phyloP scores from a whole-genome alignment of 805 yeast species.

The Lipomyces sp. region DNA sequence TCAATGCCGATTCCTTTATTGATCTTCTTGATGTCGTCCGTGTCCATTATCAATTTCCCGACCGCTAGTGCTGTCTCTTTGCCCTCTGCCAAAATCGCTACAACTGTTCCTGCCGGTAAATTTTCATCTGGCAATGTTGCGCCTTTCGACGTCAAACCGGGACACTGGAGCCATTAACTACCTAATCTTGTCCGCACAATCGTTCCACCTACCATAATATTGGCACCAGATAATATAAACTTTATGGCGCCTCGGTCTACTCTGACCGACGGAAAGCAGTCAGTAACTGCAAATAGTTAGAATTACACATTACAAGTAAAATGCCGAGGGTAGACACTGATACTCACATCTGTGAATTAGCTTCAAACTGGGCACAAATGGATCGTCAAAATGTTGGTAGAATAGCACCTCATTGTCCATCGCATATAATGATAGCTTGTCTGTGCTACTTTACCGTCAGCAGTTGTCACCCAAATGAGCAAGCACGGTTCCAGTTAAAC shows the following conservation, averaged over 20 bases:
- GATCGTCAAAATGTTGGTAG: slow-evolving; percentile 80
- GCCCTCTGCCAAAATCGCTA: slow-evolving; percentile 87
- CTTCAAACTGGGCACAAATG: slow-evolving; percentile 73
- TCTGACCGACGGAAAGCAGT: slow-evolving; percentile 79
- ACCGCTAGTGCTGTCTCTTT: slow-evolving; percentile 89
- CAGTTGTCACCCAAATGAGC: no score
- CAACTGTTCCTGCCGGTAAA: slow-evolving; percentile 70
- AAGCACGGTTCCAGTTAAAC: no score
- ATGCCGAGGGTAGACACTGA: no score
- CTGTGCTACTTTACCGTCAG: slow-evolving; percentile 54
- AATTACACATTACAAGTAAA: background rate
- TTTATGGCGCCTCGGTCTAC: slow-evolving; percentile 97
- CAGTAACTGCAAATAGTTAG: slow-evolving; percentile 51
- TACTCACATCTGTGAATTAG: slow-evolving; percentile 66
- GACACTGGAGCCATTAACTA: slow-evolving; percentile 34
- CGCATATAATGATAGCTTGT: slow-evolving; percentile 74
- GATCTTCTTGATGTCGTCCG: slow-evolving; percentile 79
- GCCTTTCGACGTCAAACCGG: slow-evolving; percentile 41
- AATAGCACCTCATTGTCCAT: slow-evolving; percentile 75
- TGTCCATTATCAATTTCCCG: slow-evolving; percentile 85
- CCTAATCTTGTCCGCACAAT: background rate
- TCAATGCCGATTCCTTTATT: slow-evolving; percentile 93
- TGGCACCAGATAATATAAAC: slow-evolving; percentile 93
- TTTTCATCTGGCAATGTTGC: slow-evolving; percentile 58
- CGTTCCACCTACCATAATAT: slow-evolving; percentile 73